Conservation (phyloP, 139 green algal species). For the Tetraselmis chui region DNA sequence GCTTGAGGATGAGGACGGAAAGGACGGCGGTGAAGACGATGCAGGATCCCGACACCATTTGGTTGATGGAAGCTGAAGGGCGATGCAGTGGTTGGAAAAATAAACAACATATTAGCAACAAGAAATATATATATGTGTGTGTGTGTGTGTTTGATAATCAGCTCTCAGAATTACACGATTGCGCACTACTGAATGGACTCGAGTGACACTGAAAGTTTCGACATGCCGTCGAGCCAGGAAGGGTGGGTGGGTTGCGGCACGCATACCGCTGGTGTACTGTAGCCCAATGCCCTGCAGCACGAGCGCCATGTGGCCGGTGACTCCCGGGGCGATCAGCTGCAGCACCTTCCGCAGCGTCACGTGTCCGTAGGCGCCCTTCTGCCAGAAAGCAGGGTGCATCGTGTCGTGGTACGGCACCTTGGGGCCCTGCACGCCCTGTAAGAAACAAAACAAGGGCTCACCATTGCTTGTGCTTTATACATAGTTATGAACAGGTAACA, state of each 20-base stretch:
- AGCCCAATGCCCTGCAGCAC: conserved; percentile 12
- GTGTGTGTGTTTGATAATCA: not conserved
- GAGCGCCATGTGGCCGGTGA: not conserved
- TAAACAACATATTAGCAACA: too few species aligned
- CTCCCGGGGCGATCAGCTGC: not conserved
- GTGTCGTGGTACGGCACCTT: not conserved
- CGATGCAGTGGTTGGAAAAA: too few species aligned
- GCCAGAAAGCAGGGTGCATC: not conserved
- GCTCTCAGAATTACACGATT: too few species aligned
- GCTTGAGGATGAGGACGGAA: not conserved
- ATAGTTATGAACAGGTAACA: too few species aligned
- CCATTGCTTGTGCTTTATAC: too few species aligned
- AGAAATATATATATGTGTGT: too few species aligned
- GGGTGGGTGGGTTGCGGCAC: too few species aligned
- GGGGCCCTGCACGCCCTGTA: not conserved
- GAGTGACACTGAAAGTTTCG: too few species aligned
- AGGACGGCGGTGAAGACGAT: conserved; percentile 12
- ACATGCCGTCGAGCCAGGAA: too few species aligned
- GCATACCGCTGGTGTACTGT: conserved; percentile 6
- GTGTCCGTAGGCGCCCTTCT: not conserved
- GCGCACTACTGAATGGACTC: too few species aligned
- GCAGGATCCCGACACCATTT: conserved; percentile 10
- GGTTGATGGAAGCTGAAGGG: not conserved
- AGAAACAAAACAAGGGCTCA: too few species aligned
- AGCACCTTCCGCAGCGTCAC: not conserved